Percentiles rank a stretch among this genome's conserved stretches.
Conservation (phyloP, 768 basidiomycete species). For the Kwoniella mangroviensis region DNA sequence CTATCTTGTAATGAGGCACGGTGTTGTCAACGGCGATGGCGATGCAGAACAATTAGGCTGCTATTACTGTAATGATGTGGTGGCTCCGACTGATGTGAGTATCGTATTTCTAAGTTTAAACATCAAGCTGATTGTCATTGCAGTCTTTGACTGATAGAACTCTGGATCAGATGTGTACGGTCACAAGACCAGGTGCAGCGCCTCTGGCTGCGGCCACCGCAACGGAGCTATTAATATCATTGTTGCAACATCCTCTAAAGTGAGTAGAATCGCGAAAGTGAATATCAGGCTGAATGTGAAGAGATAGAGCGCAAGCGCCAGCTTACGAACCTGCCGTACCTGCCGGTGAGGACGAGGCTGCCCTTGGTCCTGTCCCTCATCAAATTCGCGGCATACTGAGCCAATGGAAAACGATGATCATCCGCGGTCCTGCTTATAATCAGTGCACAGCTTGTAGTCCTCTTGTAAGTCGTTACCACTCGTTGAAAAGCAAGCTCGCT, state of each 20-base stretch:
- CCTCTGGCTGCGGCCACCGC: slow-evolving; percentile 89
- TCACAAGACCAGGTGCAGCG: slow-evolving; percentile 91
- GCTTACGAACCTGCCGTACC: slow-evolving; percentile 63
- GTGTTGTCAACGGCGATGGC: slow-evolving; percentile 59
- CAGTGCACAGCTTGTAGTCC: slow-evolving; percentile 90
- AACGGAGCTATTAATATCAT: slow-evolving; percentile 85
- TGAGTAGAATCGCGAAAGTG: slow-evolving; percentile 53
- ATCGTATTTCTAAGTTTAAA: background rate
- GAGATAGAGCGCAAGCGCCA: slow-evolving; percentile 66
- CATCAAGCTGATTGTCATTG: slow-evolving; percentile 12
- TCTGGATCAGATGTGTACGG: slow-evolving; percentile 98
- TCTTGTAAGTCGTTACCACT: slow-evolving; percentile 61
- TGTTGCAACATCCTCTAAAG: slow-evolving; percentile 89
- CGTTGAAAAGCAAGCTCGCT: background rate
- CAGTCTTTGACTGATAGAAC: slow-evolving; percentile 79
- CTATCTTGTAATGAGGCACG: slow-evolving; percentile 96
- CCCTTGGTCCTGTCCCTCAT: slow-evolving; percentile 86
- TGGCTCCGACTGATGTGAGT: slow-evolving; percentile 89
- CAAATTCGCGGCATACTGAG: slow-evolving; percentile 88
- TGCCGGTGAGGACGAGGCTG: slow-evolving; percentile 52
- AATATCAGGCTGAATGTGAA: background rate
- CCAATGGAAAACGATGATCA: slow-evolving; percentile 80
- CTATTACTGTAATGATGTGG: slow-evolving; percentile 98
- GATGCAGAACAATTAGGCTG: slow-evolving; percentile 69
- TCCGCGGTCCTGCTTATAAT: slow-evolving; percentile 84